These are phyloP conservation scores for Dictyophora rubrovolvata DNA, from an alignment of 768 basidiomycete genomes.

Conservation along the genomic window DNA sequence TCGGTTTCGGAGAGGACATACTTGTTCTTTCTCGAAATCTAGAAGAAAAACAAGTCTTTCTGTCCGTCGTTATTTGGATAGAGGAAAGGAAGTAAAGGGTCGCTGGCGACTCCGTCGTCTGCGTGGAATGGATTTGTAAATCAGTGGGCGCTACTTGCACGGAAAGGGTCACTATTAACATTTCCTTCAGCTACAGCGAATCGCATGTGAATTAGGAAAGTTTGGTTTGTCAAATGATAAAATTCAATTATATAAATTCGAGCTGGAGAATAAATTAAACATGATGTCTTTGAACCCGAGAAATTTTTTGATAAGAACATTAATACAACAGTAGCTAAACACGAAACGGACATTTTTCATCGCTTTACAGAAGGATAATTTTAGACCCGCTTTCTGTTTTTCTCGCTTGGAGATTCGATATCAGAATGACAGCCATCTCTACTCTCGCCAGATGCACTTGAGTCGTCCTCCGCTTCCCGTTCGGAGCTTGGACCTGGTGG, in stretches of 20 bases:
- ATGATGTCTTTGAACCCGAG: too few relatives aligned
- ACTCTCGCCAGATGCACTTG: background rate
- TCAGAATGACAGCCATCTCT: background rate
- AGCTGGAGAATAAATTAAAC: too few relatives aligned
- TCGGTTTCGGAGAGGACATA: conserved; percentile 9
- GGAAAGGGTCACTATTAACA: too few relatives aligned
- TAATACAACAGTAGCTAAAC: too few relatives aligned
- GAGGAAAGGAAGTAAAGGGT: background rate
- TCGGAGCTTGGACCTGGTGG: background rate
- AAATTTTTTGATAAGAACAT: too few relatives aligned
- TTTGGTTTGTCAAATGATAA: too few relatives aligned
- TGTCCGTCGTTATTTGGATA: too few relatives aligned
- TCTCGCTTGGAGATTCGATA: background rate
- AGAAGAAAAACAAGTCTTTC: background rate
- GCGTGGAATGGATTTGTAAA: background rate
- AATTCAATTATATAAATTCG: too few relatives aligned
- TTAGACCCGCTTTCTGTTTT: background rate
- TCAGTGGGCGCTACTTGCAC: background rate
- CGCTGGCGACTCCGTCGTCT: background rate
- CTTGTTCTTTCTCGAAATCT: background rate
- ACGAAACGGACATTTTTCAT: too few relatives aligned
- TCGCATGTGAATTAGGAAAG: too few relatives aligned
- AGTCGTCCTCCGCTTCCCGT: background rate
- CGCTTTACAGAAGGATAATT: too few relatives aligned
- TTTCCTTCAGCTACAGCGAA: too few relatives aligned